Percentiles rank a stretch among this genome's conserved stretches.
Evolutionary conservation across 164 flowering plant genomes (phyloP).

Genomic region (Stephania japonica): DNA sequence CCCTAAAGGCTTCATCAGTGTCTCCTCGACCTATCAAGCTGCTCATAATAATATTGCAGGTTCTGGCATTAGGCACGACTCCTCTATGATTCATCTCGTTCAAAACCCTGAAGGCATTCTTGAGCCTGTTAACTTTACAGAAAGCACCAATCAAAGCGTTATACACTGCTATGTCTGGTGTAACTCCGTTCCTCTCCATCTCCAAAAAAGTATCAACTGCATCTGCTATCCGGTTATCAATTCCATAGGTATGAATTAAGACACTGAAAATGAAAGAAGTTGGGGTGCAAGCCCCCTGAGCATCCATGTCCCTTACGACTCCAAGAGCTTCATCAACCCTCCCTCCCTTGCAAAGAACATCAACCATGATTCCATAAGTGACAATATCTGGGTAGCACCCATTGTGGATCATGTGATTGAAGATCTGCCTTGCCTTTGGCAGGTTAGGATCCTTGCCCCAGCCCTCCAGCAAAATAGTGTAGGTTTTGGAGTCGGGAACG

Average conservation of each 20-base stretch:
- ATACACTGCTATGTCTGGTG: constrained; percentile 67
- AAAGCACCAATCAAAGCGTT: constrained; percentile 88
- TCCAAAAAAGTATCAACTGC: constrained; percentile 71
- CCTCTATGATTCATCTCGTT: constrained; percentile 64
- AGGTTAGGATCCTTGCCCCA: constrained; percentile 84
- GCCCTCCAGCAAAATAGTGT: constrained; percentile 74
- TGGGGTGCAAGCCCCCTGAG: constrained; percentile 42
- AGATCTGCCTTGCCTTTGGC: constrained; percentile 74
- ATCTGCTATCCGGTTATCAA: constrained; percentile 71
- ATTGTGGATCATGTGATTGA: constrained; percentile 52
- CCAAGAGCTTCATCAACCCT: constrained; percentile 61
- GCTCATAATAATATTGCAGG: constrained; percentile 66
- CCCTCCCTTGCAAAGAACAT: constrained; percentile 83
- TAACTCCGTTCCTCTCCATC: constrained; percentile 70
- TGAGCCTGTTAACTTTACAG: constrained; percentile 59
- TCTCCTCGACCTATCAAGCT: constrained; percentile 51
- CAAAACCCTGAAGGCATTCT: constrained; percentile 59
- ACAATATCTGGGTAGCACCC: constrained; percentile 80
- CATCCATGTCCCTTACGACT: constrained; percentile 58
- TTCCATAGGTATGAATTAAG: constrained; percentile 75
- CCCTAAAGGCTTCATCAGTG: constrained; percentile 59
- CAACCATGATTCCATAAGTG: constrained; percentile 90
- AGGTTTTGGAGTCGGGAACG: constrained; percentile 71
- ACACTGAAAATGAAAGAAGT: constrained; percentile 76
- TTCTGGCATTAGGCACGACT: constrained; percentile 66